Base-by-base conservation (phyloP, 1,139 yeast genomes). In the Casaregolazyma lundiana region DNA sequence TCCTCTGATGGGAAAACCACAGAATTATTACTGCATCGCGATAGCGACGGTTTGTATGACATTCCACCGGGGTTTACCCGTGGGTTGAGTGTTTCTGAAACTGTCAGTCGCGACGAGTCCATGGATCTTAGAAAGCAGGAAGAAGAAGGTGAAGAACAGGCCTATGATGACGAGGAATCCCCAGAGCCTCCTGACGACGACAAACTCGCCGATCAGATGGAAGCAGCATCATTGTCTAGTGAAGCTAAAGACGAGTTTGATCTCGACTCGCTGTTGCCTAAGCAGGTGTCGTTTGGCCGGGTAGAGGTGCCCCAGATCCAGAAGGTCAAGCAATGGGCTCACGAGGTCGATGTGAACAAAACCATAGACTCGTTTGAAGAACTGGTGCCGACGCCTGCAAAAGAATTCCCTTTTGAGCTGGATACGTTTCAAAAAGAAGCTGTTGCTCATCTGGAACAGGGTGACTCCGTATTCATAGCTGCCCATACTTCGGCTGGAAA, bases 401-500 rank as follows among this genome's bases (percentile, higher is more conserved):
- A 96, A 46, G 80, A 77, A 34, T 94, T 92, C 84, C 97, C 98
- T 0, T 92, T 92, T 60, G 90, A 85, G 55, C 73, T 92, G 49
- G 99, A 92, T 70, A 86, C 89, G 26, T 92, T 92, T 69, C 99
- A 92, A 66, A 90, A 94, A 63, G 97, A 94, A 61, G 97, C 99
- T 0, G 88, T 92, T 1, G 92, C 89, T 54, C 97, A 92, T 68
- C 75, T 92, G 54, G 99, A 92, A 62, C 95, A 90, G 63, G 96
- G 96, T 41, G 98, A 92, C 63, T 89, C 97, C 1, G 99, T 92
- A 2, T 87, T 92, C 65, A 97, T 92, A 2, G 97, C 98, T 5
- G 99, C 99, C 0, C 99, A 92, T 64, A 87, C 96, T 0, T 87
- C 97, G 24, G 98, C 98, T 6, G 99, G 99, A 70, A 92, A 92